A percentile compares a stretch with the other conserved stretches of the same genome.
Evolutionary conservation across 2,329 filamentous ascomycete genomes (phyloP).

Genomic region (Ilyonectria mors-panacis): DNA sequence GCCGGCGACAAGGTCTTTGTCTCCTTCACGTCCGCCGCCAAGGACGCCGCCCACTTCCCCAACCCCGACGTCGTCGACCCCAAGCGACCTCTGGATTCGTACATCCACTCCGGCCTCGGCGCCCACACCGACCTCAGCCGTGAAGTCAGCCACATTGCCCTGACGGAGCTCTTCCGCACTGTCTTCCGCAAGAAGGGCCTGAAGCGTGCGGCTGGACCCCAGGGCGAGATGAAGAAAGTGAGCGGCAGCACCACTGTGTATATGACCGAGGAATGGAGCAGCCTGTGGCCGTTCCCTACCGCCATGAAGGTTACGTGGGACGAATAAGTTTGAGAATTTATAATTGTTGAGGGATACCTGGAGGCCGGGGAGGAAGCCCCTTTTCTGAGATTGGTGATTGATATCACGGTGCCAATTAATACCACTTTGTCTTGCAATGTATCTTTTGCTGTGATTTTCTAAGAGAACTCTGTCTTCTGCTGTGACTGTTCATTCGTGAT

Average conservation of each 20-base stretch:
- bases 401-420: constrained; percentile 8
- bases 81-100: constrained; percentile 73
- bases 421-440: neutral
- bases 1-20: constrained; percentile 74
- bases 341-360: neutral
- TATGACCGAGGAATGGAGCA: constrained; percentile 76
- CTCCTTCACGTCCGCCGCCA: constrained; percentile 70
- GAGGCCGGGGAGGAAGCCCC: neutral
- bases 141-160: constrained; percentile 71
- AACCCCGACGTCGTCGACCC: constrained; percentile 73
- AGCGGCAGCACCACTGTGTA: constrained; percentile 72
- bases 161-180: constrained; percentile 78
- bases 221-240: constrained; percentile 79
- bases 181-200: constrained; percentile 74
- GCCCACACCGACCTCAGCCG: constrained; percentile 75
- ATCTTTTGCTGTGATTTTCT: neutral
- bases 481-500: too few species aligned
- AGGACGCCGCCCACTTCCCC: constrained; percentile 73
- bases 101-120: constrained; percentile 76
- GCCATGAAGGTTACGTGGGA: constrained; percentile 71
- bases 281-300: constrained; percentile 61
- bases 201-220: constrained; percentile 71
- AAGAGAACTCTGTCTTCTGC: neutral
- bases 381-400: neutral
- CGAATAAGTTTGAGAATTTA: constrained; percentile 44